A percentile compares a stretch with the other conserved stretches of the same genome.
phyloP scores from a whole-genome alignment of 768 basidiomycete species.

The Phylloporus arenicola region DNA sequence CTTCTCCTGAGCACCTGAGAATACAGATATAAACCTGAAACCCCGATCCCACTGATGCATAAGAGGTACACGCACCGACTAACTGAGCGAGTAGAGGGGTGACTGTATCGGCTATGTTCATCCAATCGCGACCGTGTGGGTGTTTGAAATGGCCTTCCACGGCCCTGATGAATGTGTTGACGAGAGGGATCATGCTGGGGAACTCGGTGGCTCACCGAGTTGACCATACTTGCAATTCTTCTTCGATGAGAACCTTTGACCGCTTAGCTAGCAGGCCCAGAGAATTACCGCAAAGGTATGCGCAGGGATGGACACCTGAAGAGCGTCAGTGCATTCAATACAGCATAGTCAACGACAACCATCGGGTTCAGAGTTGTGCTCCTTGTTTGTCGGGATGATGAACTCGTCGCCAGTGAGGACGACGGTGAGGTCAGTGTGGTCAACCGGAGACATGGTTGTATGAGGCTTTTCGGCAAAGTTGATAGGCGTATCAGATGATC shows the following conservation, averaged over 20 bases:
- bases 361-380: conserved; percentile 39
- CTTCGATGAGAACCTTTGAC: conserved; percentile 64
- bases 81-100: conserved; percentile 73
- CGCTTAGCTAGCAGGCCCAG: conserved; percentile 77
- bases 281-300: conserved; percentile 95
- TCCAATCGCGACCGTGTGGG: conserved; percentile 82
- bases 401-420: conserved; percentile 49
- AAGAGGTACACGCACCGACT: conserved; percentile 54
- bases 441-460: conserved; percentile 8
- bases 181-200: conserved; percentile 1
- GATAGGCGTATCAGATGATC: neutral
- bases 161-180: conserved; percentile 44
- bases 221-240: conserved; percentile 85
- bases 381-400: conserved; percentile 48
- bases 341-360: conserved; percentile 30
- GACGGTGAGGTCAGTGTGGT: conserved; percentile 21
- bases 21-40: conserved; percentile 19
- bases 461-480: neutral
- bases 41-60: neutral
- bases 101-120: conserved; percentile 65
- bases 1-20: conserved; percentile 71
- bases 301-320: conserved; percentile 48
- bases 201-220: conserved; percentile 43
- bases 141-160: conserved; percentile 89
- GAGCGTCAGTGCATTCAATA: conserved; percentile 10